Base-by-base conservation (phyloP, 441 rosid species). In the Metrosideros polymorpha region DNA sequence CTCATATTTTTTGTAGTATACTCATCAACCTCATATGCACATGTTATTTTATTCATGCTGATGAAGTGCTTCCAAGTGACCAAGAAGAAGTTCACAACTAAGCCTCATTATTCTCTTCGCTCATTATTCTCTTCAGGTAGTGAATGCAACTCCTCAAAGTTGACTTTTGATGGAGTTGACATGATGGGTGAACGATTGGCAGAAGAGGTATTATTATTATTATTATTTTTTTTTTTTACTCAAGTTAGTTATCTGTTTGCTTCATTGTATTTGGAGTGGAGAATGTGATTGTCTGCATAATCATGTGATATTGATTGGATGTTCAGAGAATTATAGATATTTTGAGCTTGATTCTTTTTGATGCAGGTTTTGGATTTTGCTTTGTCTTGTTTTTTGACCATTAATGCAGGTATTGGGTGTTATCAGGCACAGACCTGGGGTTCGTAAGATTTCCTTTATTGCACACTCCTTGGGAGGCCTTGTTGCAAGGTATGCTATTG, bases 391-490 rank as follows among this genome's bases (percentile, higher is more conserved):
- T 54, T 83, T 83, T 84, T 82, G 63, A 83, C 84, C 54, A 76
- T 54, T 85, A n/a, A 83, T 88, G 87, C 88, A 97, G 99, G 97
- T 97, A 63, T 86, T 91, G 91, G 89, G 89, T 87, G 98, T 97
- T 88, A 91, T 95, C 55, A 92, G 89, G 88, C 88, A 86, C 83
- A 90, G 94, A 89, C 94, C 89, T 88, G 93, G 90, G 56, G 90
- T 94, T 75, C 91, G 52, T 88, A 97, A 95, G 94, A 97, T 97
- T 51, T 97, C 99, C 53, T 96, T 97, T 87, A 95, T 97, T 86
- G 99, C 98, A 86, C 99, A 97, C 88, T 97, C 99, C 39, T 89
- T 97, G 90, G 99, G 99, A 42, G 99, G 99, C 49, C 97, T 97
- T 89, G 91, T 97, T 90, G 98, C 99, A 82, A 94, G 99, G 89